A percentile compares a stretch with the other conserved stretches of the same genome.
These are phyloP conservation scores for Phytophthora niederhauseri DNA, from an alignment of 352 stramenopile genomes.

Conservation along the genomic window DNA sequence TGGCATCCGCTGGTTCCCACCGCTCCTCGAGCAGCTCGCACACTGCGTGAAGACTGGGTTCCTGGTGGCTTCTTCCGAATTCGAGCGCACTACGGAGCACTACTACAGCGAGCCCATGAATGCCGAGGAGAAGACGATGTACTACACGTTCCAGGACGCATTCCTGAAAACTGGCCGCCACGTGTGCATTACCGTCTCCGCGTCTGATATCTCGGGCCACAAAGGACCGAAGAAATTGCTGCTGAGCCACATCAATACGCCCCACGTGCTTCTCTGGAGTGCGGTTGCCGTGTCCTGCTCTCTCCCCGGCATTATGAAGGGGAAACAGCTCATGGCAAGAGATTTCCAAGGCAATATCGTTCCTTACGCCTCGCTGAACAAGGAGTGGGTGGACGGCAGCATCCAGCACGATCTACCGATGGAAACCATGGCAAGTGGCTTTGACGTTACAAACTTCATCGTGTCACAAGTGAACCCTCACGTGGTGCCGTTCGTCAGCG, in stretches of 20 bases:
- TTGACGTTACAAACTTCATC: constrained; percentile 95
- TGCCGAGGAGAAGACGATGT: constrained; percentile 47
- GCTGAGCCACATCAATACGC: constrained; percentile 94
- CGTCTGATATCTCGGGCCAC: constrained; percentile 88
- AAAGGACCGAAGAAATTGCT: constrained; percentile 84
- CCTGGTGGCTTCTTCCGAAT: constrained; percentile 84
- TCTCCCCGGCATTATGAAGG: constrained; percentile 93
- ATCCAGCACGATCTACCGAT: constrained; percentile 94
- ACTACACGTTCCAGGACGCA: constrained; percentile 95
- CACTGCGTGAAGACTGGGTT: constrained; percentile 91
- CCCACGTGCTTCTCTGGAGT: constrained; percentile 92
- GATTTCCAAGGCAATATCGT: constrained; percentile 87
- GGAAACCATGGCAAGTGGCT: constrained; percentile 93
- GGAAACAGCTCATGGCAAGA: constrained; percentile 79
- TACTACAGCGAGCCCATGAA: constrained; percentile 88
- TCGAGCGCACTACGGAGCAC: constrained; percentile 90
- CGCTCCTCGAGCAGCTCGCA: constrained; percentile 81
- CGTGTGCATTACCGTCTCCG: constrained; percentile 95
- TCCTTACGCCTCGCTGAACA: constrained; percentile 91
- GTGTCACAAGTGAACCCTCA: constrained; percentile 92
- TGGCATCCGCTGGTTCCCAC: constrained; percentile 81
- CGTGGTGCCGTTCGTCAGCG: constrained; percentile 92
- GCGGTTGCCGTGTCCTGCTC: constrained; percentile 92
- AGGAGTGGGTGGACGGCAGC: constrained; percentile 94
- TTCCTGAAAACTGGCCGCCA: constrained; percentile 93